Conservation (phyloP, 805 yeast genomes). For the Suhomyces canberraensis region DNA sequence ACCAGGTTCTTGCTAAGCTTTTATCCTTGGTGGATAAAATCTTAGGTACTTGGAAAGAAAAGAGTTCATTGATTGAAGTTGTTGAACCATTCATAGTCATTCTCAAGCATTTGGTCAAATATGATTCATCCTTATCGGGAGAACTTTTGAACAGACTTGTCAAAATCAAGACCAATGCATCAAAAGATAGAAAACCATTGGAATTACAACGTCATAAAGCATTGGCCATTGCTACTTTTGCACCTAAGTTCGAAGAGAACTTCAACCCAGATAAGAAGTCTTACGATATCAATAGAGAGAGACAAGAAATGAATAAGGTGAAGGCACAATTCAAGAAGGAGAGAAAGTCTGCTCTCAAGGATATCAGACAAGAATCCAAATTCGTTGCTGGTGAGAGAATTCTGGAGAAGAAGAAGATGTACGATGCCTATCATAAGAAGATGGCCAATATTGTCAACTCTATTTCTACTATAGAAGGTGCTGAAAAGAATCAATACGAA, state of each 20-base stretch:
- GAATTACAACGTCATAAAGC: slow-evolving; percentile 81
- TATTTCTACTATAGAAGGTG: slow-evolving; percentile 91
- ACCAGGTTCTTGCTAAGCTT: slow-evolving; percentile 32
- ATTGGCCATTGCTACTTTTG: slow-evolving; percentile 74
- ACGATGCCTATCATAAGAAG: slow-evolving; percentile 80
- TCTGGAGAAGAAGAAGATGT: slow-evolving; percentile 68
- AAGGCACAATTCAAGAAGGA: slow-evolving; percentile 87
- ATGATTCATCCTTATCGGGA: slow-evolving; percentile 24
- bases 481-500: slow-evolving; percentile 89
- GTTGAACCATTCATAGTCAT: slow-evolving; percentile 44
- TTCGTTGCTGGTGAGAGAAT: slow-evolving; percentile 86
- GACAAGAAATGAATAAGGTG: slow-evolving; percentile 82
- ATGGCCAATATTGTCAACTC: slow-evolving; percentile 84
- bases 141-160: slow-evolving; percentile 48
- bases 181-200: slow-evolving; percentile 51
- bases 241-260: slow-evolving; percentile 93
- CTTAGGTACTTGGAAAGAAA: slow-evolving; percentile 55
- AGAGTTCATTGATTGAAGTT: slow-evolving; percentile 59
- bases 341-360: slow-evolving; percentile 81
- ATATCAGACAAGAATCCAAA: slow-evolving; percentile 82
- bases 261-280: slow-evolving; percentile 94
- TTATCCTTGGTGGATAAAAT: slow-evolving; percentile 29
- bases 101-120: slow-evolving; percentile 37
- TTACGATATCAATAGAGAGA: slow-evolving; percentile 75
- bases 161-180: slow-evolving; percentile 39